Conservation (phyloP, 306 rosid genomes). For the Morella rubra region DNA sequence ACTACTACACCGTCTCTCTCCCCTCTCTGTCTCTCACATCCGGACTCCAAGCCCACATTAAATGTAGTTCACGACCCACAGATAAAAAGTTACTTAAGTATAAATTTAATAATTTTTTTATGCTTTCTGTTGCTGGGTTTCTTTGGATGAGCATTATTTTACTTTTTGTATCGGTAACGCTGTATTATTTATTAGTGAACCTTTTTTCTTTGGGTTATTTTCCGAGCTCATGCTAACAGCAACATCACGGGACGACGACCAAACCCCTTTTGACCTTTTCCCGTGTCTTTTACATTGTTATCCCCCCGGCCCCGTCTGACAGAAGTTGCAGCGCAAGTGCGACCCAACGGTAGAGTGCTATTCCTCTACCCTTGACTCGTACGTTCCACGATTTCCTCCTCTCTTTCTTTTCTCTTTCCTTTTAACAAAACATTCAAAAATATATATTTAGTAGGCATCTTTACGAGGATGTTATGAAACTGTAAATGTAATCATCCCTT, state of each 20-base stretch:
- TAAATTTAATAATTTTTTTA: neutral
- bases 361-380: no score
- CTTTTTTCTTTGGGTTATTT: no score
- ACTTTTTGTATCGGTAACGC: neutral
- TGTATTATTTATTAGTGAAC: neutral
- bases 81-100: slow-evolving; percentile 22
- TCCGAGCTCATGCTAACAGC: no score
- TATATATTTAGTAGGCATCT: no score
- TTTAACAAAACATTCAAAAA: no score
- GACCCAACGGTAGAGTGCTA: no score
- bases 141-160: neutral
- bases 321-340: neutral
- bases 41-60: slow-evolving; percentile 64
- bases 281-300: neutral
- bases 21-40: slow-evolving; percentile 24
- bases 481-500: no score
- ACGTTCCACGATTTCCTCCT: no score
- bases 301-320: neutral
- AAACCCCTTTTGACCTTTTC: neutral
- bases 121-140: neutral
- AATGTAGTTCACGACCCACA: slow-evolving; percentile 45
- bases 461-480: no score
- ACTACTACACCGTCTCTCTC: neutral
- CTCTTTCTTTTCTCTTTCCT: no score
- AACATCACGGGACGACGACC: neutral